A percentile compares a stretch with the other conserved stretches of the same genome.
These are phyloP conservation scores for Rhizopus stolonifer DNA, from an alignment of 371 early-diverging fungal genomes.

Conservation along the genomic window DNA sequence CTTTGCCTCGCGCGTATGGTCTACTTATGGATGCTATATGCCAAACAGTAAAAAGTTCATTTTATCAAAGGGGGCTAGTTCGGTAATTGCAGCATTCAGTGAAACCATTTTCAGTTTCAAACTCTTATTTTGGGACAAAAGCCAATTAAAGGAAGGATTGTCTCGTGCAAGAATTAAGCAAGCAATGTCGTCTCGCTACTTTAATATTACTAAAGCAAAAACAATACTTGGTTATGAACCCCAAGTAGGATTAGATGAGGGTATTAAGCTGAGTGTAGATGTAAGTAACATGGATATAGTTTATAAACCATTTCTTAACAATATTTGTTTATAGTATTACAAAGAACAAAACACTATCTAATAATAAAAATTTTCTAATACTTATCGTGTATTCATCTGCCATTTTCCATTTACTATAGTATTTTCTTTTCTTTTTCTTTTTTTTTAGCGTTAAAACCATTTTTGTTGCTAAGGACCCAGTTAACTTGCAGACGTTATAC, in stretches of 20 bases:
- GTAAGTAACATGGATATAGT: constrained; percentile 22
- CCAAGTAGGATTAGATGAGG: constrained; percentile 71
- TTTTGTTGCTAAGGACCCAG: too few species aligned
- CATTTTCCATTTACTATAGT: too few species aligned
- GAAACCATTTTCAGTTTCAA: constrained; percentile 50
- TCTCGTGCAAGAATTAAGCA: constrained; percentile 67
- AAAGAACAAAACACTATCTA: too few species aligned
- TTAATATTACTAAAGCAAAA: constrained; percentile 79
- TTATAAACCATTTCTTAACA: not conserved
- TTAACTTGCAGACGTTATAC: too few species aligned
- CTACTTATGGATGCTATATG: constrained; percentile 50
- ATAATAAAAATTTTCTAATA: too few species aligned
- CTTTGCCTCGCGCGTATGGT: constrained; percentile 70
- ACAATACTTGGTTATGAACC: constrained; percentile 79
- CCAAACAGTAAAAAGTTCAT: constrained; percentile 46
- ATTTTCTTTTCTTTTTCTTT: too few species aligned
- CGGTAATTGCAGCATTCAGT: constrained; percentile 54
- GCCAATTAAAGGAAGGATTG: constrained; percentile 56
- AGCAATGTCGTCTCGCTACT: constrained; percentile 76
- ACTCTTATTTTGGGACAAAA: constrained; percentile 45
- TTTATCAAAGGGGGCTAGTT: constrained; percentile 44
- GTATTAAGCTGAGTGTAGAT: constrained; percentile 47
- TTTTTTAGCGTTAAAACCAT: too few species aligned
- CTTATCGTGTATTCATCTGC: too few species aligned
- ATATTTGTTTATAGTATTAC: too few species aligned